Evolutionary conservation across 257 asterid genomes (phyloP), one percentile per base, ranked within the genome.

Genomic region (Cordia subcordata): DNA sequence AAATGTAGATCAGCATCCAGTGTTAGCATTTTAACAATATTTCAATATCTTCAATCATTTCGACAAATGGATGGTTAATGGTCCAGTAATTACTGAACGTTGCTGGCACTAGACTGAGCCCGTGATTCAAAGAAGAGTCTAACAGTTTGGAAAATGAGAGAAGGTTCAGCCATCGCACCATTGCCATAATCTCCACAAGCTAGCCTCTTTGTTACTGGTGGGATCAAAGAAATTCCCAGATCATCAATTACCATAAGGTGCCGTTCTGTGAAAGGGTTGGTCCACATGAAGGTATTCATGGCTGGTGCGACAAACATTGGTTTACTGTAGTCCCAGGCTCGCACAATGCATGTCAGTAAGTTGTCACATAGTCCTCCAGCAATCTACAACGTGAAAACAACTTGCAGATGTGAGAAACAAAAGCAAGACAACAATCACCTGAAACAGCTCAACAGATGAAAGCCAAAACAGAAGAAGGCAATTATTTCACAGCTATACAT

Each of bases 341-440:
- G 85, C 11, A 88, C 84, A 8, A 91, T 75, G 75, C 98, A 91
- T 15, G 94, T 88, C 72, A 91, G 72, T 79, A 91, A 76, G 82
- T 88, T 88, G 70, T 91, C 98, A 20, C 98, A 85, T 61, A 88
- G 75, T 49, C 96, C 98, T 35, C 93, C 94, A 16, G 96, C 97
- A 81, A 87, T 84, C 97, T 86, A 57, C 22, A 65, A 33, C 22
- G 11, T 19, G 16, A 15, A 21, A 22, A 46, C 17, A 46, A 13
- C 52, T 13, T 46, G 19, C 3, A 6, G 20, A 5, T n/a, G 52
- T 46, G 35, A 27, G 35, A 27, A 27, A 27, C 52, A 46, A 15
- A 14, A 46, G 15, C 52, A 42, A 2, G 15, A 42, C 5, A 42
- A 39, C 12, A 39, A 39, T 39, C 12, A 39, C 44, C 44, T 5